Percentiles rank a stretch among this genome's conserved stretches.
These are phyloP conservation scores for Parastagonospora nodorum DNA, from an alignment of 2,329 filamentous ascomycete species.

Conservation along the genomic window DNA sequence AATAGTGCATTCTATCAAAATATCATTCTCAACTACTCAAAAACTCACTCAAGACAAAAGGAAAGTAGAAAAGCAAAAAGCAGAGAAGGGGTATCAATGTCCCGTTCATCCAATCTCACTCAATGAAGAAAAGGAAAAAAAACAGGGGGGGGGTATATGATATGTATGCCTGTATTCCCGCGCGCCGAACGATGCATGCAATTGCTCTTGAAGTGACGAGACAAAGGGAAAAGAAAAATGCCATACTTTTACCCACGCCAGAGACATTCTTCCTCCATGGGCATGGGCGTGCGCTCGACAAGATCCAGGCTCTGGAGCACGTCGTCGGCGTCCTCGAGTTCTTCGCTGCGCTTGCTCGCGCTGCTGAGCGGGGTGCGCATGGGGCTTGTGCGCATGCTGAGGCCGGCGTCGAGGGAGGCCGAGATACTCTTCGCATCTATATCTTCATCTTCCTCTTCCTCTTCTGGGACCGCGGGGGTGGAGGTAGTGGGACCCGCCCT, in stretches of 20 bases:
- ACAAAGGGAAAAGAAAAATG: slow-evolving; percentile 2
- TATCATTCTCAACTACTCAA: too few relatives aligned
- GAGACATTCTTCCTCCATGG: slow-evolving; percentile 46
- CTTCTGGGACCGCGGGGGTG: not conserved
- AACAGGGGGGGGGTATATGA: slow-evolving; percentile 1
- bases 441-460: slow-evolving; percentile 4
- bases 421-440: slow-evolving; percentile 33
- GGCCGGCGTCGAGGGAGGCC: slow-evolving; percentile 37
- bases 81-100: not conserved
- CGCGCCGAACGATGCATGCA: not conserved
- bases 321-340: slow-evolving; percentile 41
- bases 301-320: slow-evolving; percentile 37
- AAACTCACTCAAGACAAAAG: not conserved
- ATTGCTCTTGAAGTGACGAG: not conserved
- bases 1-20: too few relatives aligned
- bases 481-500: slow-evolving; percentile 20
- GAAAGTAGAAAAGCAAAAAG: not conserved
- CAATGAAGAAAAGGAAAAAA: not conserved
- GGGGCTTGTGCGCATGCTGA: slow-evolving; percentile 36
- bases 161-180: not conserved
- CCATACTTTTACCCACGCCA: slow-evolving; percentile 40
- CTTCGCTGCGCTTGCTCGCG: slow-evolving; percentile 34
- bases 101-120: too few relatives aligned
- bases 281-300: slow-evolving; percentile 42
- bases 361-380: slow-evolving; percentile 40